Evolutionary conservation across 352 stramenopile species (phyloP), one percentile per base, ranked within the genome.

Genomic region (Globisporangium perplexum): DNA sequence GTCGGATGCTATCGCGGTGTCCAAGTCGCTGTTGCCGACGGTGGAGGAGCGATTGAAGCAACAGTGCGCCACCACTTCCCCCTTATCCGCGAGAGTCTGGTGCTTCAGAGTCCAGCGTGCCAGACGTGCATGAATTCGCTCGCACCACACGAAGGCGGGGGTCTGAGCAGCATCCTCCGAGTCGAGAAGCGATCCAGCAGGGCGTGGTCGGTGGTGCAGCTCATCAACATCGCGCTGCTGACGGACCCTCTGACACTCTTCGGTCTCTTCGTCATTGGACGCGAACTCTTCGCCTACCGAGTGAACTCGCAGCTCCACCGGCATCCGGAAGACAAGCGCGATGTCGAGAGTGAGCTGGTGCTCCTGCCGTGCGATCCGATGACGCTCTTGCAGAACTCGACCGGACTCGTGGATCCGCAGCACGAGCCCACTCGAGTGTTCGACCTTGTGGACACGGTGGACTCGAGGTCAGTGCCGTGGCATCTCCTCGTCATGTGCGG

Each of bases 191-290:
- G 57, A 17, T 22, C 31, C 11, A 33, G 39, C 4, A 23, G n/a
- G 5, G 36, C 41, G 17, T 63, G 57, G 57, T 57, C 57, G 0
- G 33, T 5, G 0, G 44, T 63, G 10, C 49, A 53, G 1, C 36
- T 63, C 0, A 31, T 60, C 28, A 60, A 60, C 35, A 46, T 60
- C 20, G 47, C 55, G 24, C 18, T 60, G 55, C 35, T 60, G 33
- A 56, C 55, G 23, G 47, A 60, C 17, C 55, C 55, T 20, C 22
- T 52, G 20, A 33, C 41, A 10, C 31, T 53, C 22, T 33, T 23
- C 7, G 15, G 28, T 12, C 24, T 59, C 10, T 39, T 41, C 20
- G 31, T 59, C 12, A 10, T 38, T 17, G 48, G 44, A 20, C 53
- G 24, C 15, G 28, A 51, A 6, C 18, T 59, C 10, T 59, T 47